Percentiles rank a stretch among this genome's conserved stretches.
Conservation (phyloP, 495 filamentous ascomycete genomes). For the Pseudomonodictys pantanalensis region DNA sequence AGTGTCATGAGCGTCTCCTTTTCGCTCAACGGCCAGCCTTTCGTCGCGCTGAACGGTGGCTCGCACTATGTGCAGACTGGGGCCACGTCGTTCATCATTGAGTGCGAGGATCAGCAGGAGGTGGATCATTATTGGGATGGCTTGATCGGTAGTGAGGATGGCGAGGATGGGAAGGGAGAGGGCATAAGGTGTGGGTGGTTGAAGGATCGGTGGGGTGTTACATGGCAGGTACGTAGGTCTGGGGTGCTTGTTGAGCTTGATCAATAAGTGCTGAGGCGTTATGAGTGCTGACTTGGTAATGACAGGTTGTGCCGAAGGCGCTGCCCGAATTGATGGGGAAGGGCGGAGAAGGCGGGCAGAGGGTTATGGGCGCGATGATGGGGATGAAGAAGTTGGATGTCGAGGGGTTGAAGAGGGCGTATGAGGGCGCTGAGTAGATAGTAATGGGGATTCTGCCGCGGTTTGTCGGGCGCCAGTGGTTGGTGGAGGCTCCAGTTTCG, state of each 20-base stretch:
- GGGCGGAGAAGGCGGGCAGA: conserved; percentile 12
- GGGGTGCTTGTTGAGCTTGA: too few relatives aligned
- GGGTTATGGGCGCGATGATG: conserved; percentile 38
- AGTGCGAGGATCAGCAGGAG: conserved; percentile 43
- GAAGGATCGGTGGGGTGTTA: conserved; percentile 22
- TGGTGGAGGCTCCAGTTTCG: too few relatives aligned
- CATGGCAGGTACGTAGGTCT: too few relatives aligned
- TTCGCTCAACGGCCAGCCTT: conserved; percentile 39
- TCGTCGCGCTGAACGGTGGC: conserved; percentile 44
- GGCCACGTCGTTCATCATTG: conserved; percentile 39
- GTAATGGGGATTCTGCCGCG: too few relatives aligned
- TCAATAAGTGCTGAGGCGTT: too few relatives aligned
- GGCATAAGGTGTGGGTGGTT: conserved; percentile 45
- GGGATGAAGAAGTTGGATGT: conserved; percentile 43
- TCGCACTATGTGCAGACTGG: conserved; percentile 37
- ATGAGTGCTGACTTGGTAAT: too few relatives aligned
- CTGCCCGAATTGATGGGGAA: conserved; percentile 33
- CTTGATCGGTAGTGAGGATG: conserved; percentile 40
- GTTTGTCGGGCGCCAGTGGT: too few relatives aligned
- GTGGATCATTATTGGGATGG: conserved; percentile 45
- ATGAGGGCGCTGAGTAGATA: conserved; percentile 12
- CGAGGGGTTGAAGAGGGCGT: conserved; percentile 38
- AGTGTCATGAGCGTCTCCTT: conserved; percentile 38
- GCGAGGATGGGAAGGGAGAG: conserved; percentile 35
- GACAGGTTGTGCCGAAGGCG: conserved; percentile 43